Conservation (phyloP, 2,329 filamentous ascomycete genomes). For the Coniochaeta prunicola region DNA sequence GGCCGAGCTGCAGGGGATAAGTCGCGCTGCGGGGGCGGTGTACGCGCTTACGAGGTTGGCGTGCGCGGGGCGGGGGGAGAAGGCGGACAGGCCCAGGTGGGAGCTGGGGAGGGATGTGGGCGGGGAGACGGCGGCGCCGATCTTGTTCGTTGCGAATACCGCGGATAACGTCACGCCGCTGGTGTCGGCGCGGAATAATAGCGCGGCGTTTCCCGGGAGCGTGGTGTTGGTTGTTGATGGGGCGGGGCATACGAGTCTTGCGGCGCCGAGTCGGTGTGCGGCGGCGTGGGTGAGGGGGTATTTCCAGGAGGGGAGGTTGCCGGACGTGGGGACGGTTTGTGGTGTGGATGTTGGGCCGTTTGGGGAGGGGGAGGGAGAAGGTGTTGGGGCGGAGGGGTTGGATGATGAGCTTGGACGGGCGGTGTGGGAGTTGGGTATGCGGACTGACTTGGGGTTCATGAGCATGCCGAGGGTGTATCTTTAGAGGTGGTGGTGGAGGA, state of each 20-base stretch:
- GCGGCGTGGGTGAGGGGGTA: constrained; percentile 32
- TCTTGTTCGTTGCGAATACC: constrained; percentile 34
- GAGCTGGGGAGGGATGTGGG: constrained; percentile 28
- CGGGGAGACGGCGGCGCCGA: constrained; percentile 27
- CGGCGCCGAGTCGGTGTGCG: constrained; percentile 37
- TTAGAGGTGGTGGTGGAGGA: not conserved
- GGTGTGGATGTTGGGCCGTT: constrained; percentile 37
- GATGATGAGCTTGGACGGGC: constrained; percentile 4
- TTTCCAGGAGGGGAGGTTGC: constrained; percentile 38
- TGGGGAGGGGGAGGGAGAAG: constrained; percentile 8
- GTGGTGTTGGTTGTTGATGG: constrained; percentile 40
- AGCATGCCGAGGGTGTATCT: not conserved
- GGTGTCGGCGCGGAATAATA: constrained; percentile 33
- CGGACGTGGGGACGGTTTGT: constrained; percentile 37
- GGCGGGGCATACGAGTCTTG: constrained; percentile 44
- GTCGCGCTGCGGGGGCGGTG: constrained; percentile 33
- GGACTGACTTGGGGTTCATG: not conserved
- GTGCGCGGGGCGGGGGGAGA: constrained; percentile 29
- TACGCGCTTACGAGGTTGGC: constrained; percentile 31
- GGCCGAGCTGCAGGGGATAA: constrained; percentile 25
- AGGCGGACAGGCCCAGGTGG: constrained; percentile 29
- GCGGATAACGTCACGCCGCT: constrained; percentile 40
- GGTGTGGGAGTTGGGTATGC: constrained; percentile 3
- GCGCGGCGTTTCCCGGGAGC: constrained; percentile 34
- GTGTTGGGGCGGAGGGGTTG: not conserved